Percentiles rank a stretch among this genome's conserved stretches.
Conservation (phyloP, 2,329 filamentous ascomycete genomes). For the Colletotrichum sp. region DNA sequence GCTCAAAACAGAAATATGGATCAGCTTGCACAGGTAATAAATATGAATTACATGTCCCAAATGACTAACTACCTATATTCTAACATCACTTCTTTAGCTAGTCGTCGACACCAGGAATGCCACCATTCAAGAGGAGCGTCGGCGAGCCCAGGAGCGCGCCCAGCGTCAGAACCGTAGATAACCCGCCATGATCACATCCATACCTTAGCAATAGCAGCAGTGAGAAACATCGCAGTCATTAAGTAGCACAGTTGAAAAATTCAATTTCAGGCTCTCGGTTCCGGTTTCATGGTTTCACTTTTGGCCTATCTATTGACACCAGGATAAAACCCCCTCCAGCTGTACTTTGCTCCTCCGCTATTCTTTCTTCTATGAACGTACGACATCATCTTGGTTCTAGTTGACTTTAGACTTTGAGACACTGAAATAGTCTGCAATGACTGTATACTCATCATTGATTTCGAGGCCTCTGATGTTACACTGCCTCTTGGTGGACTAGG, state of each 20-base stretch:
- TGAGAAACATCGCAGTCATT: not conserved
- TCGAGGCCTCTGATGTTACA: not conserved
- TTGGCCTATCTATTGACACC: not conserved
- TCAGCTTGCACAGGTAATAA: not conserved
- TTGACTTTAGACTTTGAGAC: not conserved
- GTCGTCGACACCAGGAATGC: not conserved
- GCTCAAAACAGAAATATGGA: not conserved
- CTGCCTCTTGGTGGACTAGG: not conserved
- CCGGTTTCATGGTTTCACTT: not conserved
- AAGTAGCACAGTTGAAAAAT: not conserved
- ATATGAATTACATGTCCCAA: not conserved
- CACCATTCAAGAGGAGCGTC: not conserved
- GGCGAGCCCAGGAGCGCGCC: not conserved
- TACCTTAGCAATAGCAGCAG: not conserved
- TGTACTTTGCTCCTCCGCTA: not conserved
- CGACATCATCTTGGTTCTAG: not conserved
- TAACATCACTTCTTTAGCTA: not conserved
- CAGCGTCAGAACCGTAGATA: not conserved
- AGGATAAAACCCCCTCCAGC: not conserved
- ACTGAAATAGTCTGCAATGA: not conserved
- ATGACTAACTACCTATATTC: not conserved
- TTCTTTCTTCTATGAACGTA: not conserved
- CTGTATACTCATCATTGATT: not conserved
- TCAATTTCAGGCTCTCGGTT: rapidly evolving
- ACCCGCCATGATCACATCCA: not conserved